Evolutionary conservation across 2,329 filamentous ascomycete species (phyloP).

Genomic region (Phialophora verrucosa): DNA sequence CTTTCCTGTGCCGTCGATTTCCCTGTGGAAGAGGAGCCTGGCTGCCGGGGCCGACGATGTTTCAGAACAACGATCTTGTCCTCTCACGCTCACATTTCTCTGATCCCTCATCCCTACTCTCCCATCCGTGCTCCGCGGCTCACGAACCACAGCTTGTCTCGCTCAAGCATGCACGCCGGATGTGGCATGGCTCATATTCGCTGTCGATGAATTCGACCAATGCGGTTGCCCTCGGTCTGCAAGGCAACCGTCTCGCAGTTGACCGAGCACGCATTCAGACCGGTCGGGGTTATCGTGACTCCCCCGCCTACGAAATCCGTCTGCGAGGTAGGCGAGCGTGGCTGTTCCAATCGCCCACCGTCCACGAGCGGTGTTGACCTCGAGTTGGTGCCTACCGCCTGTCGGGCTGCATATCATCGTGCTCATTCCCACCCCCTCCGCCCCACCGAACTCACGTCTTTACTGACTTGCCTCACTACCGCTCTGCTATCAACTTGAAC

Average conservation of each 20-base stretch:
- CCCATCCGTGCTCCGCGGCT: constrained; percentile 15
- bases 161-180: background rate
- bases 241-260: constrained; percentile 27
- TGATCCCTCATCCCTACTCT: constrained; percentile 18
- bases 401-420: constrained; percentile 15
- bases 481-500: background rate
- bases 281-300: constrained; percentile 14
- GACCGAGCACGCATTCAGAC: constrained; percentile 10
- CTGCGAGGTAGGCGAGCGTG: background rate
- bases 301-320: constrained; percentile 14
- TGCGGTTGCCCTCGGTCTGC: constrained; percentile 4
- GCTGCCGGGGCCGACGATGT: constrained; percentile 24
- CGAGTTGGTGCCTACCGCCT: background rate
- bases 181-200: constrained; percentile 1
- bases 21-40: background rate
- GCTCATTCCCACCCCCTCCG: constrained; percentile 13
- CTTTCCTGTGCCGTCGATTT: constrained; percentile 16
- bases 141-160: constrained; percentile 9
- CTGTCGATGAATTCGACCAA: constrained; percentile 3
- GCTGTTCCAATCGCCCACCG: constrained; percentile 7
- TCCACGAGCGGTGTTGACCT: background rate
- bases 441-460: constrained; percentile 27
- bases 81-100: constrained; percentile 12
- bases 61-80: constrained; percentile 23
- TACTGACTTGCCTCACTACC: background rate